These are phyloP conservation scores for Mycena epipterygia DNA, from an alignment of 768 basidiomycete genomes.

Conservation along the genomic window DNA sequence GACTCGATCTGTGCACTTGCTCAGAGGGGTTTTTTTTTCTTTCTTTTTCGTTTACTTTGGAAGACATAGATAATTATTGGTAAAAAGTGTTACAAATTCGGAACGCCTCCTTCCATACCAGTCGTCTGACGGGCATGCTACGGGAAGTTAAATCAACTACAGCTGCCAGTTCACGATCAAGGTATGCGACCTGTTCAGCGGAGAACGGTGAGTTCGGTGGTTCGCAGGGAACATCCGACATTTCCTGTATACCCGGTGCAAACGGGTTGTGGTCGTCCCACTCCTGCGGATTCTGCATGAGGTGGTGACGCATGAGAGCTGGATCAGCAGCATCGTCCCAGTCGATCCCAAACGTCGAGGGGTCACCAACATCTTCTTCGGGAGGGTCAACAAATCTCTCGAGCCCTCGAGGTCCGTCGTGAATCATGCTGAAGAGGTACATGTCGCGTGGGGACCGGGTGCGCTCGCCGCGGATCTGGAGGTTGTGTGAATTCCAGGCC, in stretches of 20 bases:
- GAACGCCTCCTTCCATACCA: background rate
- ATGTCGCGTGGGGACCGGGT: slow-evolving; percentile 32
- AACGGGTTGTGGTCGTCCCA: slow-evolving; percentile 24
- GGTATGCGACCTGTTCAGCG: background rate
- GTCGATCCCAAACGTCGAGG: slow-evolving; percentile 27
- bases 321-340: slow-evolving; percentile 30
- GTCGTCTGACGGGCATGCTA: background rate
- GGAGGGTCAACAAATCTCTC: background rate
- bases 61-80: too few relatives aligned
- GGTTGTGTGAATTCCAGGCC: slow-evolving; percentile 45
- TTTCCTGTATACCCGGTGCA: background rate
- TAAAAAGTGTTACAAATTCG: background rate
- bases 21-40: too few relatives aligned
- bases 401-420: slow-evolving; percentile 34
- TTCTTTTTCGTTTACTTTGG: too few relatives aligned
- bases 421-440: slow-evolving; percentile 33
- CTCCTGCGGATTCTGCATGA: slow-evolving; percentile 25
- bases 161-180: background rate
- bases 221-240: background rate
- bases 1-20: too few relatives aligned
- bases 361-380: slow-evolving; percentile 9
- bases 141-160: background rate
- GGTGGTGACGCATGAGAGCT: slow-evolving; percentile 20
- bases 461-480: slow-evolving; percentile 22
- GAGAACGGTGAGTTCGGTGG: background rate